Percentiles rank a stretch among this genome's conserved stretches.
Conservation (phyloP, 257 asterid species). For the Dorcoceras hygrometricum region DNA sequence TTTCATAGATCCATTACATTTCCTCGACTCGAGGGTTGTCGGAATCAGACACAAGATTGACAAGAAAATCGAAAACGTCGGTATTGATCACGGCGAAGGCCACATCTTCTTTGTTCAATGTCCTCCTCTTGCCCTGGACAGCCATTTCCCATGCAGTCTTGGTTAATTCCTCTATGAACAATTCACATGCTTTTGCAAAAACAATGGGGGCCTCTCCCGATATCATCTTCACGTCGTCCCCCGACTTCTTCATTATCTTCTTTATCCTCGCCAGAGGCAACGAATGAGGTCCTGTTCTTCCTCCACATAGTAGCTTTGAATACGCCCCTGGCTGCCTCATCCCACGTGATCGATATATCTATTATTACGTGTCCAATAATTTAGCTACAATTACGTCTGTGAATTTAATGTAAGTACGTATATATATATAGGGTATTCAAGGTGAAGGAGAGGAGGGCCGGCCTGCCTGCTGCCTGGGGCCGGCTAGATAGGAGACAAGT, state of each 20-base stretch:
- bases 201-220: conserved; percentile 84
- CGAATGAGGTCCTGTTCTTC: conserved; percentile 59
- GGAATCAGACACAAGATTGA: conserved; percentile 41
- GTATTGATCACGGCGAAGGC: conserved; percentile 66
- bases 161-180: conserved; percentile 65
- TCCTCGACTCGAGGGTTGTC: background rate
- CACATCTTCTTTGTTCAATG: conserved; percentile 67
- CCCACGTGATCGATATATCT: background rate
- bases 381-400: too few relatives aligned
- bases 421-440: background rate
- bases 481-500: conserved; percentile 21
- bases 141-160: conserved; percentile 61
- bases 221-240: conserved; percentile 74
- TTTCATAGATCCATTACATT: background rate
- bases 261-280: conserved; percentile 70
- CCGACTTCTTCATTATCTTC: conserved; percentile 75
- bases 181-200: conserved; percentile 72
- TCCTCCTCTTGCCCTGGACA: conserved; percentile 60
- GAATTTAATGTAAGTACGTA: too few relatives aligned
- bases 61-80: conserved; percentile 73
- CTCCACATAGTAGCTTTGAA: conserved; percentile 58
- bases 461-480: conserved; percentile 31
- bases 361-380: too few relatives aligned
- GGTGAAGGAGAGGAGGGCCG: conserved; percentile 21
- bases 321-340: conserved; percentile 82